Conservation (phyloP, 768 basidiomycete species). For the Boletus eberwhitei region DNA sequence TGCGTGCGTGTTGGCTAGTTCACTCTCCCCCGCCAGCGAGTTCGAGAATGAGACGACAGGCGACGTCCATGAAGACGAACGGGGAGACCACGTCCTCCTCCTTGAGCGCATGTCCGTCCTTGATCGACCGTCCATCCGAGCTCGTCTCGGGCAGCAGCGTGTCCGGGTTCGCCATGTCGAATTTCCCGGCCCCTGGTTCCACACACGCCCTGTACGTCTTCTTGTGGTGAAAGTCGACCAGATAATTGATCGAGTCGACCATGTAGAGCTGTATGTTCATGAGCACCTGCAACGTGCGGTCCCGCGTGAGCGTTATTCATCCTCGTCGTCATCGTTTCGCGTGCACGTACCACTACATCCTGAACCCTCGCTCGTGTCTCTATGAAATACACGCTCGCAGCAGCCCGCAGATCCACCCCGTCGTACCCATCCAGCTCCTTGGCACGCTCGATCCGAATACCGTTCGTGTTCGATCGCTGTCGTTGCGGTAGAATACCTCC, state of each 20-base stretch:
- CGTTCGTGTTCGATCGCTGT: constrained; percentile 32
- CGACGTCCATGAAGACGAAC: constrained; percentile 96
- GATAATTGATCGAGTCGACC: constrained; percentile 93
- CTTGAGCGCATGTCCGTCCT: constrained; percentile 38
- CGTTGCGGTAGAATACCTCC: constrained; percentile 45
- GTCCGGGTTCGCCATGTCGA: constrained; percentile 52
- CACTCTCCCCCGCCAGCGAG: constrained; percentile 68
- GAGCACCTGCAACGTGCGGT: constrained; percentile 56
- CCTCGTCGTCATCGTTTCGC: not conserved
- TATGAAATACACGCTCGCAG: constrained; percentile 84
- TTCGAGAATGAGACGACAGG: constrained; percentile 90
- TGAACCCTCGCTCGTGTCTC: constrained; percentile 89
- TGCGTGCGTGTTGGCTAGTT: not conserved
- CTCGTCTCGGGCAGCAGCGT: constrained; percentile 41
- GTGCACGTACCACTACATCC: constrained; percentile 77
- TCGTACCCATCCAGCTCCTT: constrained; percentile 58
- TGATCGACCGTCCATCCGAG: constrained; percentile 57
- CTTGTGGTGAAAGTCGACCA: constrained; percentile 98
- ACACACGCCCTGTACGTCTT: constrained; percentile 81
- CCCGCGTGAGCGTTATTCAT: not conserved
- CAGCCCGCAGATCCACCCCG: constrained; percentile 60
- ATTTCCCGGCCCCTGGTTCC: constrained; percentile 65
- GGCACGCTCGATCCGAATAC: constrained; percentile 58
- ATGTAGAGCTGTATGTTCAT: constrained; percentile 98
- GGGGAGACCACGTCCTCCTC: constrained; percentile 76